A percentile compares a stretch with the other conserved stretches of the same genome.
These are phyloP conservation scores for Naganishia liquefaciens DNA, from an alignment of 1,284 basidiomycete genomes.

Conservation along the genomic window DNA sequence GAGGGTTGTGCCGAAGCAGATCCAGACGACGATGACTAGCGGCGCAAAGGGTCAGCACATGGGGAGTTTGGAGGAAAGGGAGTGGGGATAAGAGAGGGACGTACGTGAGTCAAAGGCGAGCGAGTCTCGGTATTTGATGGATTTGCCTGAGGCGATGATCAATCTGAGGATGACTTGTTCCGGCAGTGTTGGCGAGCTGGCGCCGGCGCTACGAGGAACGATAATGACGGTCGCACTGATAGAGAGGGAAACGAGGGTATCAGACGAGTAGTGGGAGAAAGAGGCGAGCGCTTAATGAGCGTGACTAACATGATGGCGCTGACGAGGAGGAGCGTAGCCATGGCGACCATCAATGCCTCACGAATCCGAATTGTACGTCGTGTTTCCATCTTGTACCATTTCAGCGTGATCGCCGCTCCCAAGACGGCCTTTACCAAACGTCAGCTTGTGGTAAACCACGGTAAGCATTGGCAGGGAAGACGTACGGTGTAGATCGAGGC, in stretches of 20 bases:
- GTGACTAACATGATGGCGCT: conserved; percentile 26
- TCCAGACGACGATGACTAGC: conserved; percentile 31
- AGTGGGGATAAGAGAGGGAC: not conserved
- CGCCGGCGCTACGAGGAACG: conserved; percentile 30
- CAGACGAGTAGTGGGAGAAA: not conserved
- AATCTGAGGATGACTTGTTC: not conserved
- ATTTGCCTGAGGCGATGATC: conserved; percentile 17
- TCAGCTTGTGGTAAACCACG: not conserved
- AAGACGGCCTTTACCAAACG: conserved; percentile 22
- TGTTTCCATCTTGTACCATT: conserved; percentile 30
- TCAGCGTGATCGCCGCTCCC: conserved; percentile 20
- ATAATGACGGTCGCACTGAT: conserved; percentile 31
- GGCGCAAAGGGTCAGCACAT: not conserved
- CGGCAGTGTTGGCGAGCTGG: conserved; percentile 10
- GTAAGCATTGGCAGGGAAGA: not conserved
- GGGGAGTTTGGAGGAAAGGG: not conserved
- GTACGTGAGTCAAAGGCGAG: conserved; percentile 29
- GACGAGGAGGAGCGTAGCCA: conserved; percentile 24
- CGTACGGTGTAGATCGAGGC: conserved; percentile 28
- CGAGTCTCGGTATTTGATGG: conserved; percentile 26
- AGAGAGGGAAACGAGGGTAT: not conserved
- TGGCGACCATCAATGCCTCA: conserved; percentile 21
- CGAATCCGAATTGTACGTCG: conserved; percentile 25
- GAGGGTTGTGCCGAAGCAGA: conserved; percentile 26
- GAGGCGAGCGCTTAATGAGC: not conserved